Conservation (phyloP, 495 filamentous ascomycete species). For the Aspergillus nidulans region DNA sequence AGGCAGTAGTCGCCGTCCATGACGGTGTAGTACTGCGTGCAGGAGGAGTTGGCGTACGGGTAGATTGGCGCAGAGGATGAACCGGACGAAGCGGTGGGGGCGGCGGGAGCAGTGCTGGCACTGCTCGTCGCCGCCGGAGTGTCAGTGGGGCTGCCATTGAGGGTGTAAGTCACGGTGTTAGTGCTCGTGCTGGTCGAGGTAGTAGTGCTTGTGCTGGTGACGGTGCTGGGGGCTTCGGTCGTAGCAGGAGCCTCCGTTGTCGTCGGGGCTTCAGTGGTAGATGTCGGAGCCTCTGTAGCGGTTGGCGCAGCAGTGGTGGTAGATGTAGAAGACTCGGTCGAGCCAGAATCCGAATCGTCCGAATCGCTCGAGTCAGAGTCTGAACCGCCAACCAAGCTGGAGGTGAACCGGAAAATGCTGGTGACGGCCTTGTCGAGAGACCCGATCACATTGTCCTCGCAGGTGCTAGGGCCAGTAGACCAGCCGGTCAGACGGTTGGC, state of each 20-base stretch:
- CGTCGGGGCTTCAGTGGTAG: not conserved
- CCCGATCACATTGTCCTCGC: slow-evolving; percentile 5
- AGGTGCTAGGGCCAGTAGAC: slow-evolving; percentile 25
- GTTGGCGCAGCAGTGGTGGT: not conserved
- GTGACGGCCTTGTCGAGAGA: not conserved
- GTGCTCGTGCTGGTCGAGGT: not conserved
- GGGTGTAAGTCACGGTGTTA: not conserved
- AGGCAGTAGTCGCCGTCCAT: slow-evolving; percentile 37
- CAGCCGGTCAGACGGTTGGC: slow-evolving; percentile 35
- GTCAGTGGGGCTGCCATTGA: not conserved
- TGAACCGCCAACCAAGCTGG: not conserved
- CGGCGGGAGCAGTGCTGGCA: not conserved
- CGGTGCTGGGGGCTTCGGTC: not conserved
- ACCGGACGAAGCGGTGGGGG: not conserved
- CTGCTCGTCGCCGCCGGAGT: not conserved
- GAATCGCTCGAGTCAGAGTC: not conserved
- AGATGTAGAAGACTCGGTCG: not conserved
- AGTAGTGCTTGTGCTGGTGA: not conserved
- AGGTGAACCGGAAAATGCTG: not conserved
- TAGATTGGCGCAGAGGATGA: slow-evolving; percentile 4
- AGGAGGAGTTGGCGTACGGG: slow-evolving; percentile 18
- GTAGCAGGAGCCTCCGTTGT: not conserved
- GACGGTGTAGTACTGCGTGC: slow-evolving; percentile 41
- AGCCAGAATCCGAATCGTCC: not conserved
- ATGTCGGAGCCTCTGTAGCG: not conserved